Evolutionary conservation across 352 stramenopile species (phyloP).

Genomic region (Phytophthora boehmeriae): DNA sequence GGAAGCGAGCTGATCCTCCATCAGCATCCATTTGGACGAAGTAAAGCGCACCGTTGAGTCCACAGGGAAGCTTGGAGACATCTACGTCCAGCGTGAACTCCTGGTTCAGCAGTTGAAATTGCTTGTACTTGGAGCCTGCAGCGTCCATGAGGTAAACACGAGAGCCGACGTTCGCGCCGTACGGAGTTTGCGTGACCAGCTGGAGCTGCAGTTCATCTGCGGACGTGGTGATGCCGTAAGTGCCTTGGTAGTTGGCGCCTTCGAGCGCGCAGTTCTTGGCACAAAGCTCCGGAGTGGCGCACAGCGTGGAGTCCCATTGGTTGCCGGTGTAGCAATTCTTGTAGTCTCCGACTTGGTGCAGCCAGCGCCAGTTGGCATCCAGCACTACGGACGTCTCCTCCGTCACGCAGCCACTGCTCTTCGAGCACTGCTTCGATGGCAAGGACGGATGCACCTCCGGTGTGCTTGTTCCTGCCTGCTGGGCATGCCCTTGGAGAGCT

Average conservation of each 20-base stretch:
- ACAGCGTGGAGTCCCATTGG: conserved; percentile 59
- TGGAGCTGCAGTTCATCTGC: conserved; percentile 55
- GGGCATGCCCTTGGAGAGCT: conserved; percentile 23
- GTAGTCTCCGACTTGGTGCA: conserved; percentile 65
- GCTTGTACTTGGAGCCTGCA: conserved; percentile 51
- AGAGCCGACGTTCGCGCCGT: conserved; percentile 66
- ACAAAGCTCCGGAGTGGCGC: conserved; percentile 50
- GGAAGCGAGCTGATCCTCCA: conserved; percentile 49
- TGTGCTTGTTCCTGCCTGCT: conserved; percentile 52
- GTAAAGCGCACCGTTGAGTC: conserved; percentile 77
- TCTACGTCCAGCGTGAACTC: conserved; percentile 77
- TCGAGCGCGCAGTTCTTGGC: conserved; percentile 68
- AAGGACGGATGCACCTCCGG: conserved; percentile 62
- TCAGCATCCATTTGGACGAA: conserved; percentile 78
- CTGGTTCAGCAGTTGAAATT: conserved; percentile 75
- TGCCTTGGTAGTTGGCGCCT: conserved; percentile 65
- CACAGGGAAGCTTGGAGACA: conserved; percentile 67
- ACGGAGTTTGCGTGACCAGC: conserved; percentile 48
- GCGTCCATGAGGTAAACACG: conserved; percentile 39
- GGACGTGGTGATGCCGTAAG: conserved; percentile 65
- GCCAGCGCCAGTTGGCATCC: conserved; percentile 78
- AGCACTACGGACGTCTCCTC: conserved; percentile 65
- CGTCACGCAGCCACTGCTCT: conserved; percentile 39
- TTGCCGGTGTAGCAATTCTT: conserved; percentile 75
- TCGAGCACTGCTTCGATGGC: conserved; percentile 49